A percentile compares a stretch with the other conserved stretches of the same genome.
These are phyloP conservation scores for Gracilaria domingensis DNA, from an alignment of 23 red algal species.

Conservation along the genomic window DNA sequence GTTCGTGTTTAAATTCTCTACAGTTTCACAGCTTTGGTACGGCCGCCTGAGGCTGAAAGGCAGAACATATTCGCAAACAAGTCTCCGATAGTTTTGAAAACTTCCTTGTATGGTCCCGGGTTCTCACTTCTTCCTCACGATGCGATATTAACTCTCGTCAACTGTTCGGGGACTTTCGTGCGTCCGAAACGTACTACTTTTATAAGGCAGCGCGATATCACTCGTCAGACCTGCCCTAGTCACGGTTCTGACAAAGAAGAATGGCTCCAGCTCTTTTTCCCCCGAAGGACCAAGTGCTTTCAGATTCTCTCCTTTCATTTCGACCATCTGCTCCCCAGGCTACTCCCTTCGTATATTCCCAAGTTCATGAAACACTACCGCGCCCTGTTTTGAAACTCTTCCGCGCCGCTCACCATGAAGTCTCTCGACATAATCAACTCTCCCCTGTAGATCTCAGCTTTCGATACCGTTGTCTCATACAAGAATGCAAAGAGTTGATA, in stretches of 20 bases:
- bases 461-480: background rate
- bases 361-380: slow-evolving; percentile 36
- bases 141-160: too few species aligned
- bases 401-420: slow-evolving; percentile 41
- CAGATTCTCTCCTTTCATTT: slow-evolving; percentile 18
- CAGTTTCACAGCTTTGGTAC: too few species aligned
- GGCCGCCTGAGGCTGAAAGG: too few species aligned
- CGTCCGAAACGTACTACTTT: too few species aligned
- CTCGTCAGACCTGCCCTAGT: background rate
- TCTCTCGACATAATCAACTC: slow-evolving; percentile 8
- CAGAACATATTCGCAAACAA: too few species aligned
- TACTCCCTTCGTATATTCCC: background rate
- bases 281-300: background rate
- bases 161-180: too few species aligned
- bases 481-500: slow-evolving; percentile 13
- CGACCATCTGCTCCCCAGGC: slow-evolving; percentile 1
- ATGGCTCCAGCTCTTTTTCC: slow-evolving; percentile 20
- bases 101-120: too few species aligned
- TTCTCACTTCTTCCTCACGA: too few species aligned
- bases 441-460: slow-evolving; percentile 1
- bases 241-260: background rate
- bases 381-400: slow-evolving; percentile 50
- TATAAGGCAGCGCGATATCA: background rate
- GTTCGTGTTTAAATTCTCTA: too few species aligned
- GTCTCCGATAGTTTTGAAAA: too few species aligned